Percentiles rank a stretch among this genome's conserved stretches.
phyloP scores from a whole-genome alignment of 1,284 basidiomycete species.

The Microbotryum lychnidis-dioicae region DNA sequence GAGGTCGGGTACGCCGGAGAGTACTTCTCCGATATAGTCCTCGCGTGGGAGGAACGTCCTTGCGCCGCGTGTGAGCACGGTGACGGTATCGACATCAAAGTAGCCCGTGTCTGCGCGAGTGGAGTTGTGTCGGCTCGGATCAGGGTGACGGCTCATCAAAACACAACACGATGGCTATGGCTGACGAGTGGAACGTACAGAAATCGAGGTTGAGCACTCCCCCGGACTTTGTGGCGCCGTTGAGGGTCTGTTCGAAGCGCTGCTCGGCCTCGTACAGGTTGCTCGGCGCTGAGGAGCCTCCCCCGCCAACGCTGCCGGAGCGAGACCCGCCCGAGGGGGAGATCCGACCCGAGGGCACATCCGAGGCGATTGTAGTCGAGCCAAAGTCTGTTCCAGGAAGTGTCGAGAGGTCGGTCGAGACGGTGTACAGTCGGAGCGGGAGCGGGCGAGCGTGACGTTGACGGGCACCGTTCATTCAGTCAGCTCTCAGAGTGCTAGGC shows the following conservation, averaged over 20 bases:
- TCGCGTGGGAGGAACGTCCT: conserved; percentile 44
- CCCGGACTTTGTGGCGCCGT: conserved; percentile 26
- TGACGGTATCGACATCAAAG: conserved; percentile 45
- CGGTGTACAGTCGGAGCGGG: too few species aligned
- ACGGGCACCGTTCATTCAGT: too few species aligned
- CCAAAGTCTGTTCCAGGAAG: conserved; percentile 16
- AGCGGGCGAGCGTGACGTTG: too few species aligned
- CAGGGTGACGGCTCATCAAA: background rate
- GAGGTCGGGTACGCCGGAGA: conserved; percentile 45
- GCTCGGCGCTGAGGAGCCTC: background rate
- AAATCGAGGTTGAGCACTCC: conserved; percentile 29
- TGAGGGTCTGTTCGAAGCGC: conserved; percentile 12
- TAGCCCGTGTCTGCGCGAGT: conserved; percentile 40
- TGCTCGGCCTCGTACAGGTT: conserved; percentile 22
- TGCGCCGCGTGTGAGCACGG: conserved; percentile 42
- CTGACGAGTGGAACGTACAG: conserved; percentile 2
- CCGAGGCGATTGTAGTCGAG: conserved; percentile 17
- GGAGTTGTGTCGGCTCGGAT: background rate
- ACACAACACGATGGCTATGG: background rate
- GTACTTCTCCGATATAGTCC: conserved; percentile 43
- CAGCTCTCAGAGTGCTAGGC: too few species aligned
- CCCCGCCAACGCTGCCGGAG: too few species aligned
- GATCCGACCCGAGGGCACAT: conserved; percentile 26
- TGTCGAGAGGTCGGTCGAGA: too few species aligned
- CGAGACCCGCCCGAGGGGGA: conserved; percentile 16